phyloP scores from a whole-genome alignment of 257 asterid genomes.

The Verbascum thapsus region DNA sequence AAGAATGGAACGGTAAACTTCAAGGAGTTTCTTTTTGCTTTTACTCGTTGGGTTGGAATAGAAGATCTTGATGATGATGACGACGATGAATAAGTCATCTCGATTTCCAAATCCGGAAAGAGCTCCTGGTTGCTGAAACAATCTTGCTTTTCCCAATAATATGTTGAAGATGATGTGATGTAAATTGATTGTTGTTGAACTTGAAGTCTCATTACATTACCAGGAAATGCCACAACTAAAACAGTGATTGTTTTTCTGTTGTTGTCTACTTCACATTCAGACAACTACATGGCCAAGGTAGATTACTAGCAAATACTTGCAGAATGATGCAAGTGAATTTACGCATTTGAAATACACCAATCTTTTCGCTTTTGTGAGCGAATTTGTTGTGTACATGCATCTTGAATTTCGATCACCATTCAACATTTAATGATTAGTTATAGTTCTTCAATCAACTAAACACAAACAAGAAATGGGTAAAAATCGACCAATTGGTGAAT shows the following conservation, averaged over 20 bases:
- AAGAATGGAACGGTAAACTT: conserved; percentile 86
- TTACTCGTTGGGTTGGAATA: conserved; percentile 87
- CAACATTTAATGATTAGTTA: too few species aligned
- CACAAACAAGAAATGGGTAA: too few species aligned
- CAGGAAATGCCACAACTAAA: neutral
- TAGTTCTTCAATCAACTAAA: too few species aligned
- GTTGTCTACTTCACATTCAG: neutral
- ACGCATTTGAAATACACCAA: too few species aligned
- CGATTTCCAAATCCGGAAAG: neutral
- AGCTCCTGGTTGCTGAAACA: neutral
- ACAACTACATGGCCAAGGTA: neutral
- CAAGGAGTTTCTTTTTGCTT: conserved; percentile 91
- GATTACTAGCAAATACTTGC: neutral
- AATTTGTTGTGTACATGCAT: too few species aligned
- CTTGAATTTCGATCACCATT: too few species aligned
- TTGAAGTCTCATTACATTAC: neutral
- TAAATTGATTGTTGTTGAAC: neutral
- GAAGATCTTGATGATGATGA: conserved; percentile 67
- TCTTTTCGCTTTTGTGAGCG: too few species aligned
- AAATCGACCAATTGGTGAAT: too few species aligned
- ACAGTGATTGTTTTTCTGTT: neutral
- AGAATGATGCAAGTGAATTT: neutral
- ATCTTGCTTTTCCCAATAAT: conserved; percentile 1
- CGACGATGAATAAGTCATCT: conserved; percentile 20
- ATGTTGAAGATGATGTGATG: conserved; percentile 8